Conservation (phyloP, 2,329 filamentous ascomycete genomes). For the Emmonsiellopsis sp. region DNA sequence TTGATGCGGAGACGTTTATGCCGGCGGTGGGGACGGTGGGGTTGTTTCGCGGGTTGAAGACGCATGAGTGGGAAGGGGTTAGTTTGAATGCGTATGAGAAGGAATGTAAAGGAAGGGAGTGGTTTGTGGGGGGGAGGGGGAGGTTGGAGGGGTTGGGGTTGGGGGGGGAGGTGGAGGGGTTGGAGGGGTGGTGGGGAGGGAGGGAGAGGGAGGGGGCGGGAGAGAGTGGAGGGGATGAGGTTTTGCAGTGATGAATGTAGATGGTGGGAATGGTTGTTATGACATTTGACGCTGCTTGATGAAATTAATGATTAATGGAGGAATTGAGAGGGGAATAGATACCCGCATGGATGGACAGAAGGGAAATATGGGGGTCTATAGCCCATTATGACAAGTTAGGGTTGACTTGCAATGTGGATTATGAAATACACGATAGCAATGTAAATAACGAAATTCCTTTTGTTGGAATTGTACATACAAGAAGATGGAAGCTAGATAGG, state of each 20-base stretch:
- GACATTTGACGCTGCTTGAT: not conserved
- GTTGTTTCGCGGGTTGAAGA: conserved; percentile 19
- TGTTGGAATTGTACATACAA: no score
- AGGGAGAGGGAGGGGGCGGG: not conserved
- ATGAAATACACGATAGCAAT: not conserved
- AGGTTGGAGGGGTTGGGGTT: conserved; percentile 13
- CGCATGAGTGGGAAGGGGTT: conserved; percentile 19
- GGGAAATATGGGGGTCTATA: not conserved
- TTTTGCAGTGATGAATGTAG: not conserved
- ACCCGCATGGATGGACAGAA: not conserved
- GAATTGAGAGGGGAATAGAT: no score
- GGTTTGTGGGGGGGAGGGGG: conserved; percentile 16
- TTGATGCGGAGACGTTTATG: conserved; percentile 19
- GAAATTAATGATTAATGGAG: not conserved
- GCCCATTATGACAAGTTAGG: not conserved
- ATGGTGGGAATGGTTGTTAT: not conserved
- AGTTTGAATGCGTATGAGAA: conserved; percentile 23
- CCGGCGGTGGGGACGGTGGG: conserved; percentile 20
- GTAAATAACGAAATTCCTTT: no score
- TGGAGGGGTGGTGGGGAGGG: conserved; percentile 15
- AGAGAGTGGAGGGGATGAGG: conserved; percentile 7
- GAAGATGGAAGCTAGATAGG: no score
- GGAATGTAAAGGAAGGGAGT: conserved; percentile 15
- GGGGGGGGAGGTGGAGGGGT: conserved; percentile 13
- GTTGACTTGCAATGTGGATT: not conserved